phyloP scores from a whole-genome alignment of 163 green algal genomes.

The Scenedesmus sp. region DNA sequence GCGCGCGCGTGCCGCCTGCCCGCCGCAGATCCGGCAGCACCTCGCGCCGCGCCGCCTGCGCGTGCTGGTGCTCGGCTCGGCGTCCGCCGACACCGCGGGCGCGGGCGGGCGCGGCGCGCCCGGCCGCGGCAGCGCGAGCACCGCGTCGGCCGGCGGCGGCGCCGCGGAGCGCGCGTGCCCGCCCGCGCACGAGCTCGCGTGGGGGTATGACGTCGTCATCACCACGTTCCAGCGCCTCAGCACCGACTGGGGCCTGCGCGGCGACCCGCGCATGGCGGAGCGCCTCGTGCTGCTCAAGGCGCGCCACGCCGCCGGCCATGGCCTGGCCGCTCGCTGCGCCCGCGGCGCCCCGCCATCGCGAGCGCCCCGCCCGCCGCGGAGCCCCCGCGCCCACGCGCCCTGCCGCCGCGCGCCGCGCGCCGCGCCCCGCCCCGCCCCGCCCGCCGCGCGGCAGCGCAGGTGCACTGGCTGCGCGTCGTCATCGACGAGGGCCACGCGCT shows the following conservation, averaged over 20 bases:
- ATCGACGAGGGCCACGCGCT: constrained; percentile 97
- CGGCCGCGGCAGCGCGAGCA: constrained; percentile 18
- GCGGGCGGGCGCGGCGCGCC: background rate
- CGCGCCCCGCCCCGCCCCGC: too few species aligned
- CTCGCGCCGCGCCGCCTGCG: constrained; percentile 57
- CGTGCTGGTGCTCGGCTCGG: constrained; percentile 53
- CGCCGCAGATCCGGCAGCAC: constrained; percentile 59
- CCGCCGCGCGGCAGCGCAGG: too few species aligned
- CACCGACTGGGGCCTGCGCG: constrained; percentile 43
- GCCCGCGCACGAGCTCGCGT: constrained; percentile 75
- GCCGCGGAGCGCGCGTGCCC: constrained; percentile 30
- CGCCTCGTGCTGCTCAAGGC: constrained; percentile 43
- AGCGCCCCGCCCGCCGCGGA: background rate
- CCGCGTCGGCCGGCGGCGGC: constrained; percentile 10
- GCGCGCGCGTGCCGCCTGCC: background rate
- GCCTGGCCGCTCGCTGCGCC: too few species aligned
- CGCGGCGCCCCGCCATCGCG: background rate
- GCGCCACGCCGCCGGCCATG: background rate
- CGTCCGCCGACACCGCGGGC: constrained; percentile 1
- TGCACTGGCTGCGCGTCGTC: constrained; percentile 94
- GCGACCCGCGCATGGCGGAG: constrained; percentile 7
- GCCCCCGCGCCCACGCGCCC: too few species aligned
- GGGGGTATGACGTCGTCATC: constrained; percentile 86
- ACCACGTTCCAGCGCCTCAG: constrained; percentile 74
- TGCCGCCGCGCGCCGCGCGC: too few species aligned